Conservation (phyloP, 1,284 basidiomycete species). For the Earliella scabrosa region DNA sequence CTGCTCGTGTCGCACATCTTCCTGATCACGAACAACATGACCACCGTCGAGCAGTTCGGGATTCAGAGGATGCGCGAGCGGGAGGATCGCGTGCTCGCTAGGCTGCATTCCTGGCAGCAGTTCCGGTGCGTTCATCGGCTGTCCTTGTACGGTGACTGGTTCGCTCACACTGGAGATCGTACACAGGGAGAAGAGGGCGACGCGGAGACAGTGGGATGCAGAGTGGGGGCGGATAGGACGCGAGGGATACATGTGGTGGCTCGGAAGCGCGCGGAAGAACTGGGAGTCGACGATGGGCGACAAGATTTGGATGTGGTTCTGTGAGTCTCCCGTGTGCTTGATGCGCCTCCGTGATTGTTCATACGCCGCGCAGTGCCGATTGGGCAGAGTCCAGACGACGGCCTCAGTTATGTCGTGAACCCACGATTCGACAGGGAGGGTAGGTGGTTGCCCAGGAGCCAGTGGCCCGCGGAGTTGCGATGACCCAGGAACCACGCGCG, state of each 20-base stretch:
- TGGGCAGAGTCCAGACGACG: conserved; percentile 59
- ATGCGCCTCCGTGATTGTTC: background rate
- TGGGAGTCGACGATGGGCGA: conserved; percentile 82
- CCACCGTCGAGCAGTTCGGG: conserved; percentile 79
- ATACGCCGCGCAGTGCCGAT: conserved; percentile 62
- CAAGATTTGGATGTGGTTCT: conserved; percentile 67
- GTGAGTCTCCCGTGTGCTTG: conserved; percentile 50
- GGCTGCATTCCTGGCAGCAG: conserved; percentile 52
- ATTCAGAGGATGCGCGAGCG: conserved; percentile 61
- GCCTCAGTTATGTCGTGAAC: conserved; percentile 68
- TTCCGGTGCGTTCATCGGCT: conserved; percentile 45
- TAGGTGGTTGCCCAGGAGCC: conserved; percentile 62
- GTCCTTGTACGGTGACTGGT: background rate
- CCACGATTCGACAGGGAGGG: conserved; percentile 77
- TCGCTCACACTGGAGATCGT: too few relatives aligned
- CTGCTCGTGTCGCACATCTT: conserved; percentile 64
- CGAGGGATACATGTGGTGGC: conserved; percentile 90
- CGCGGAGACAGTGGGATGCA: conserved; percentile 62
- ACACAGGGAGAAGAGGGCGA: conserved; percentile 50
- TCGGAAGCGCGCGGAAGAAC: conserved; percentile 60
- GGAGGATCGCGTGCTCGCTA: conserved; percentile 56
- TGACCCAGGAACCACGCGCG: too few relatives aligned
- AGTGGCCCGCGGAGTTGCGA: conserved; percentile 73
- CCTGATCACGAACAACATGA: conserved; percentile 68
- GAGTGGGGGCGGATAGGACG: conserved; percentile 77